phyloP scores from a whole-genome alignment of 1,284 basidiomycete genomes.

The Malassezia restricta region DNA sequence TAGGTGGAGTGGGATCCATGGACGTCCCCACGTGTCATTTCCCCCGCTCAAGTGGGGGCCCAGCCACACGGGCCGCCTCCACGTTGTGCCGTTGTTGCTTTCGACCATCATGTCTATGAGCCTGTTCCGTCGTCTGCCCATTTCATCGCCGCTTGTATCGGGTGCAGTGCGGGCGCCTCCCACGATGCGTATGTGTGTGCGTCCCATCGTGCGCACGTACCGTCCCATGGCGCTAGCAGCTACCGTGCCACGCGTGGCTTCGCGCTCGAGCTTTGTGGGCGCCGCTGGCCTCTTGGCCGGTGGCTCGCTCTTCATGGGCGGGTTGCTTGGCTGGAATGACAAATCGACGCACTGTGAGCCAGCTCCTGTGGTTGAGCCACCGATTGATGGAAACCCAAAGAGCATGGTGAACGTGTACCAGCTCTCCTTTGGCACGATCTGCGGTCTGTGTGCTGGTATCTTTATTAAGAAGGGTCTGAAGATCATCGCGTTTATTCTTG shows the following conservation, averaged over 20 bases:
- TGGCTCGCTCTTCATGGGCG: conserved; percentile 4
- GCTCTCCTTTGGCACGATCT: conserved; percentile 72
- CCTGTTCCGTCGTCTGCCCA: background rate
- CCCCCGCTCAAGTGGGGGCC: background rate
- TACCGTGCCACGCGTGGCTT: background rate
- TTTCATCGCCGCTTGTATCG: background rate
- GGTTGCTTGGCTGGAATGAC: background rate
- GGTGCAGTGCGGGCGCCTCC: background rate
- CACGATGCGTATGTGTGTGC: background rate
- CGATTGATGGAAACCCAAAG: conserved; percentile 47
- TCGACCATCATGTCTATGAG: background rate
- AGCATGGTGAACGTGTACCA: conserved; percentile 68
- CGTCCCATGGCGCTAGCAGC: background rate
- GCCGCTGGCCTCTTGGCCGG: conserved; percentile 8
- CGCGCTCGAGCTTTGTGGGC: background rate
- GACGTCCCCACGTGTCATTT: too few relatives aligned
- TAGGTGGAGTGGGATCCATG: too few relatives aligned
- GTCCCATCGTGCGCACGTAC: background rate
- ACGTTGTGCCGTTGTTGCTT: background rate
- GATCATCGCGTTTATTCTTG: conserved; percentile 64
- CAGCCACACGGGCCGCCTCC: background rate
- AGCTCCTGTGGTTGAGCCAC: background rate
- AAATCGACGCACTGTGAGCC: conserved; percentile 5
- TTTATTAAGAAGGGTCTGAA: conserved; percentile 89
- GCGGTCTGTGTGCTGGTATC: conserved; percentile 71